Evolutionary conservation across 768 basidiomycete species (phyloP), one percentile per base, ranked within the genome.

Genomic region (Kwoniella dejecticola): DNA sequence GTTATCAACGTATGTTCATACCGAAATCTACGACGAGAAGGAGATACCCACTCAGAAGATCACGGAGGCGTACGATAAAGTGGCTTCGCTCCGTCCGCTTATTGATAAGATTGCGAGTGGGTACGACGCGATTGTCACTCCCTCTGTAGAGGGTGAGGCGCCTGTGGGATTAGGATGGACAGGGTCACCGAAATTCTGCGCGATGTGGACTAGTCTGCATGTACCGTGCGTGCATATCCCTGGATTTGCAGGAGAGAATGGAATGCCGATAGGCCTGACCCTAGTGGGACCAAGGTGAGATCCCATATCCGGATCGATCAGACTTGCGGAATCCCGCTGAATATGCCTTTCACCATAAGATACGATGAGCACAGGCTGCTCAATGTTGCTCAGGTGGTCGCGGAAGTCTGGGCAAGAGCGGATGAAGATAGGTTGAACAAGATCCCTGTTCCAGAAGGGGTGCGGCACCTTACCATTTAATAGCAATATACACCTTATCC

Each of bases 121-220:
- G 44, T 78, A 76, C 55, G 66, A 70, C 26, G 74, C 71, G 0
- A 45, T 79, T 26, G 30, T 79, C 31, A 75, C 76, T 11, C 72
- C 77, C 2, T 61, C 61, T 42, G 68, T 70, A 4, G 62, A 70
- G 1, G 74, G 63, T 29, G 72, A 75, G 57, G 76, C 78, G 0
- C 64, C 68, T 2, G 19, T 57, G 17, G 69, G 59, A 38, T 48
- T 54, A 31, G 67, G 41, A 45, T 54, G 52, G 56, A 75, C 54
- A 10, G 70, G 53, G 13, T 60, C 47, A 60, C 29, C 48, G 2
- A 55, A 65, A 13, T 73, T 77, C 53, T 64, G 64, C 55, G 47
- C 45, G 11, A 75, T 71, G 64, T 79, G 76, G 75, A 73, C 76
- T 15, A 63, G 58, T n/a, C 65, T 74, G 1, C 75, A 79, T 62